Evolutionary conservation across 148 eudicot genomes (phyloP).

Genomic region (Polygonum maritimum): DNA sequence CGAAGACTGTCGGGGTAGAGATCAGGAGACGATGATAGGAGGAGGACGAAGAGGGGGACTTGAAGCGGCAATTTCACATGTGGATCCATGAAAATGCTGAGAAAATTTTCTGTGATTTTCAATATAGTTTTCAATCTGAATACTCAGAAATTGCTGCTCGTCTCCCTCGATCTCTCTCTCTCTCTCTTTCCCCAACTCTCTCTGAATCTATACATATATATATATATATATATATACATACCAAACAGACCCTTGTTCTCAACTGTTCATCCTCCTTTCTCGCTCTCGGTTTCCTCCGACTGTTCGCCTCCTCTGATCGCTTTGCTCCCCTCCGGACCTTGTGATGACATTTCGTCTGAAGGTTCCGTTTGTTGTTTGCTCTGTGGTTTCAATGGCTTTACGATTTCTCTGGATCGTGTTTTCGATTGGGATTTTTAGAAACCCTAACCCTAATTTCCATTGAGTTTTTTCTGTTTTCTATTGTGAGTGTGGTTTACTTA

Average conservation of each 20-base stretch:
- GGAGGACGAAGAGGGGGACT: constrained; percentile 4
- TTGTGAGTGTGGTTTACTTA: background rate
- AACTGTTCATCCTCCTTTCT: background rate
- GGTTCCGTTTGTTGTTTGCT: background rate
- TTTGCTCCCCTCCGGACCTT: constrained; percentile 11
- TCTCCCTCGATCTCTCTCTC: background rate
- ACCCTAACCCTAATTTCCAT: background rate
- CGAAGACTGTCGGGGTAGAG: background rate
- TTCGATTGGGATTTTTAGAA: background rate
- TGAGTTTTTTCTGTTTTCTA: background rate
- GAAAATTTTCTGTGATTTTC: constrained; percentile 7
- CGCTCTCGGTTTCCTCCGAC: background rate
- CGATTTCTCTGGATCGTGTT: background rate
- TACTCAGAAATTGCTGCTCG: constrained; percentile 4
- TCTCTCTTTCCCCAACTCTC: background rate
- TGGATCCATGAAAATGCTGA: constrained; percentile 4
- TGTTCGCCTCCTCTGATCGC: constrained; percentile 7
- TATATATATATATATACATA: constrained; percentile 1
- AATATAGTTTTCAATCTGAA: constrained; percentile 9
- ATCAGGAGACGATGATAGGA: background rate
- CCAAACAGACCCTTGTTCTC: background rate
- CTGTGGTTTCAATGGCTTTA: background rate
- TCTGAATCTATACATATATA: background rate
- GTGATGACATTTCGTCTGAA: constrained; percentile 2
- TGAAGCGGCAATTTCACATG: constrained; percentile 10